Conservation (phyloP, 805 yeast genomes). For the Saccharomycopsis sp. region DNA sequence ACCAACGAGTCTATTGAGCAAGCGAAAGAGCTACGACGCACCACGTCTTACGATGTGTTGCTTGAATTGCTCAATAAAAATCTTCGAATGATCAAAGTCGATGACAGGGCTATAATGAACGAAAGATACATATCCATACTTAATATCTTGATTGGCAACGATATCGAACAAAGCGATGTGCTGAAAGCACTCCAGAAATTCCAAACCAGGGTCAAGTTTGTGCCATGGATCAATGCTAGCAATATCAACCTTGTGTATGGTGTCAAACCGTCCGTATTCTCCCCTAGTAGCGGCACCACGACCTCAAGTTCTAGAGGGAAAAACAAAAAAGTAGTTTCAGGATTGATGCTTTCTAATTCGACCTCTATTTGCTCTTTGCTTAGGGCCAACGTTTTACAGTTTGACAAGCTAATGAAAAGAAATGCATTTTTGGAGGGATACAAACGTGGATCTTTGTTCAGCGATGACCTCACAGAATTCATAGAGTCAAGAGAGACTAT, state of each 20-base stretch:
- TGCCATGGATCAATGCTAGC: conserved; percentile 73
- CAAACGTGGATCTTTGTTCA: conserved; percentile 36
- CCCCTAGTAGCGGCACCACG: conserved; percentile 22
- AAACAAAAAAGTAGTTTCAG: conserved; percentile 43
- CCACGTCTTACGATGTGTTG: conserved; percentile 80
- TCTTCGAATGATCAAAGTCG: conserved; percentile 58
- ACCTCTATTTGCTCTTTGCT: conserved; percentile 67
- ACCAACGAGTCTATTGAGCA: conserved; percentile 58
- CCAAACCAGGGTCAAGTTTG: conserved; percentile 63
- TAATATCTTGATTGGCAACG: conserved; percentile 58
- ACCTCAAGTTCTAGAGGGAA: background rate
- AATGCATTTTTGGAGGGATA: conserved; percentile 82
- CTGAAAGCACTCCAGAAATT: conserved; percentile 60
- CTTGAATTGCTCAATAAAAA: conserved; percentile 75
- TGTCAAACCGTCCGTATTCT: conserved; percentile 54
- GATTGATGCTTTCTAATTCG: conserved; percentile 78
- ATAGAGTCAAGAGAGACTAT: conserved; percentile 72
- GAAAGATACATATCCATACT: conserved; percentile 61
- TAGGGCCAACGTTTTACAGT: conserved; percentile 62
- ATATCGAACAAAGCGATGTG: conserved; percentile 61
- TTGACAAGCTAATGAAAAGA: conserved; percentile 70
- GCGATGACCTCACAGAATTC: conserved; percentile 54
- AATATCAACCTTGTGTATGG: conserved; percentile 75
- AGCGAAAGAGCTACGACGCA: conserved; percentile 53
- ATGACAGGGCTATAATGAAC: conserved; percentile 34